Evolutionary conservation across 2,329 filamentous ascomycete species (phyloP), one percentile per base, ranked within the genome.

Genomic region (Sporothrix phasma): DNA sequence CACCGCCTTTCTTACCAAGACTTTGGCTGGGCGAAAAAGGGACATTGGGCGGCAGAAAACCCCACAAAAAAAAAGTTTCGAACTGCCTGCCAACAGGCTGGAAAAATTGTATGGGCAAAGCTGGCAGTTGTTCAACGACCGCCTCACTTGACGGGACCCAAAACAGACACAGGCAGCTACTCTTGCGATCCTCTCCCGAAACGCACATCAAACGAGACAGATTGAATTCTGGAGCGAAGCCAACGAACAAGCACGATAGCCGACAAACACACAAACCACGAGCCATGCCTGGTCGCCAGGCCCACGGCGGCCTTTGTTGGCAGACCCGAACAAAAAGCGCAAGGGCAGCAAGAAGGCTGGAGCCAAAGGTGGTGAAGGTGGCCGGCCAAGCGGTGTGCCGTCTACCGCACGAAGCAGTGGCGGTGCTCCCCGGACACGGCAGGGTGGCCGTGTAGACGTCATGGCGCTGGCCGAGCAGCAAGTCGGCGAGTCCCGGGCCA

Each of bases 391-490:
- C 3, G 45, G 47, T 11, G 61, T n/a, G 4, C 53, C 46, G 1
- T 34, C 53, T 5, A 43, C 29, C 26, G 17, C 19, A 1, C 51
- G 62, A 8, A 61, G 22, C 17, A 37, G 17, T 41, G 63, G 63
- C 24, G 53, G 65, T 76, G 74, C 66, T 74, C 80, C 59, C 76
- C 77, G 67, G 78, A 79, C 63, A 13, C 59, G 64, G 22, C 58
- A 61, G 39, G 68, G 81, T 78, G 66, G 81, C 80, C 61, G 64
- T 2, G 76, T 85, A 64, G 78, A 85, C 66, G 83, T 83, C 53
- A 84, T 84, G 67, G 80, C 82, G 58, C 80, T 84, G 65, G 83
- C 83, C 26, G 77, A 80, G 64, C 78, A 82, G 65, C 78, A 82
- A 65, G 75, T 82, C 67, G 77, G 80, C 67, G 69, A 70, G 8